A percentile compares a stretch with the other conserved stretches of the same genome.
Evolutionary conservation across 768 basidiomycete species (phyloP).

Genomic region (Xerocomellus intermedius): DNA sequence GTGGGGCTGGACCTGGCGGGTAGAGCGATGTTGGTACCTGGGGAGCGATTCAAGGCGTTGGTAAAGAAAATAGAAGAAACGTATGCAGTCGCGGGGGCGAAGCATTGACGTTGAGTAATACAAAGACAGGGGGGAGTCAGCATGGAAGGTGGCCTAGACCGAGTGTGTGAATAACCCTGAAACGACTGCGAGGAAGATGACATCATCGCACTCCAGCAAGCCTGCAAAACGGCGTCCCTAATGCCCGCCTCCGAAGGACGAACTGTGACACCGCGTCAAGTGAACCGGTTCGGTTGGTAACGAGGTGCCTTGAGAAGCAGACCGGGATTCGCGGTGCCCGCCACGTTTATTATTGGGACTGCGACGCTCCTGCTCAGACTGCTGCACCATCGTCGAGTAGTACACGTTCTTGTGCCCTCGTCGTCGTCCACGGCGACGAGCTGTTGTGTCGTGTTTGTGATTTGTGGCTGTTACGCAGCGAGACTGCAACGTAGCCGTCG

Average conservation of each 20-base stretch:
- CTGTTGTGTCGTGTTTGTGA: slow-evolving; percentile 18
- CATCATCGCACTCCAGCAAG: no score
- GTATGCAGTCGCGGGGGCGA: slow-evolving; percentile 23
- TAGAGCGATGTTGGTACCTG: slow-evolving; percentile 60
- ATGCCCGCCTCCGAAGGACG: background rate
- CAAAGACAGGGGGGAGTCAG: no score
- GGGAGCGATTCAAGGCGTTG: slow-evolving; percentile 40
- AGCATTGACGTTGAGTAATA: no score
- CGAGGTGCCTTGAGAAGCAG: background rate
- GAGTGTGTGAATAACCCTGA: no score
- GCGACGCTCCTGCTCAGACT: no score
- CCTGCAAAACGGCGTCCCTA: no score
- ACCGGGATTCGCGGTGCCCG: no score
- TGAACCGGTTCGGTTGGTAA: background rate
- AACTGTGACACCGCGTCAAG: background rate
- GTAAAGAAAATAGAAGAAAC: slow-evolving; percentile 39
- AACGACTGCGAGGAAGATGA: no score
- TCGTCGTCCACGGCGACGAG: slow-evolving; percentile 7
- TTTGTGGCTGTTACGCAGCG: slow-evolving; percentile 13
- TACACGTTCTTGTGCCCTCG: background rate
- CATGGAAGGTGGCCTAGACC: no score
- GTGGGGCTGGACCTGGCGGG: slow-evolving; percentile 74
- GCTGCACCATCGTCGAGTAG: no score
- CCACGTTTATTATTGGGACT: no score
- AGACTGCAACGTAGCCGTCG: background rate